These are phyloP conservation scores for Trichoderma semiorbis DNA, from an alignment of 2,329 filamentous ascomycete species.

Conservation along the genomic window DNA sequence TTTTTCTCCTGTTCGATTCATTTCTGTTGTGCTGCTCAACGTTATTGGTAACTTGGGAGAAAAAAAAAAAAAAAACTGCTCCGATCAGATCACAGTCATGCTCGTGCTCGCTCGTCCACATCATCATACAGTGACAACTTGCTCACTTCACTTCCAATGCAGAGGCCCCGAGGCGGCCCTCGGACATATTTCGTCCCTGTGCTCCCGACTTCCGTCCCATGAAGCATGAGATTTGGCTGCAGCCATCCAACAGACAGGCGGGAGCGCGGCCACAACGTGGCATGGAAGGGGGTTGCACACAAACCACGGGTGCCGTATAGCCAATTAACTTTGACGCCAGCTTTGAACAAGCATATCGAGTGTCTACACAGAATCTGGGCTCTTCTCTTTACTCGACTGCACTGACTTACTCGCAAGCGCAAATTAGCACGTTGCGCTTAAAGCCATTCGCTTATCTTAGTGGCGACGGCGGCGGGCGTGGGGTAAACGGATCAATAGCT, in stretches of 20 bases:
- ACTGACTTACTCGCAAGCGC: neutral
- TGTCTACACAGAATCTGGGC: neutral
- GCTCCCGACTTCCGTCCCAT: slow-evolving; percentile 2
- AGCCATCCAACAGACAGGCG: slow-evolving; percentile 16
- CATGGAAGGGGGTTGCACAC: slow-evolving; percentile 2
- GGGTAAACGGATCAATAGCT: neutral
- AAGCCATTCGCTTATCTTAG: slow-evolving; percentile 8
- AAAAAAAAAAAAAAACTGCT: neutral
- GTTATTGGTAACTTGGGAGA: neutral
- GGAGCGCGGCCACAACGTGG: slow-evolving; percentile 17
- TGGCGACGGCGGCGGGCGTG: slow-evolving; percentile 1
- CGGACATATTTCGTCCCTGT: slow-evolving; percentile 11
- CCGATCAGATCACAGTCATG: neutral
- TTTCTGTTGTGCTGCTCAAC: neutral
- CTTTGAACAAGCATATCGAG: neutral
- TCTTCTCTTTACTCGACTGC: no score
- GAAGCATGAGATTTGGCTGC: slow-evolving; percentile 13
- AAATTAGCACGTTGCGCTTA: neutral
- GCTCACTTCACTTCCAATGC: neutral
- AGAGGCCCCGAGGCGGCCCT: neutral
- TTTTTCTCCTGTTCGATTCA: neutral
- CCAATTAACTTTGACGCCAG: neutral
- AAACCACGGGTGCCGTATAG: neutral
- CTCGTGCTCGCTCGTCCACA: neutral
- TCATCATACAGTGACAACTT: neutral